Conservation (phyloP, 805 yeast species). For the Candida insectorum region DNA sequence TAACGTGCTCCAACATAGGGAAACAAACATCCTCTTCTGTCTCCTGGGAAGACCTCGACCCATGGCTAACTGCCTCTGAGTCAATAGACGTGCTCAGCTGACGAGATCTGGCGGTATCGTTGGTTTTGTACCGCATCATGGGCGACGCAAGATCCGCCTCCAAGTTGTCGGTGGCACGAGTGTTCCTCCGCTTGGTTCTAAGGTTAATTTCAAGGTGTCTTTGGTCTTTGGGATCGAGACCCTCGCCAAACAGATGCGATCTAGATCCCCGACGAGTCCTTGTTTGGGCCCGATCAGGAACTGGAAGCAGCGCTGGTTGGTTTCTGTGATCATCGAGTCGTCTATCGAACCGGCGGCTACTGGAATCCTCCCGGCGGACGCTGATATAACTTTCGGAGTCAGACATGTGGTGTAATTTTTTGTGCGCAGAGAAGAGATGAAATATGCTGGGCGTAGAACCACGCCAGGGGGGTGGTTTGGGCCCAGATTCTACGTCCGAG, state of each 20-base stretch:
- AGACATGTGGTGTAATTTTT: too few species aligned
- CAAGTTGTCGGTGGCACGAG: constrained; percentile 15
- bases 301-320: constrained; percentile 34
- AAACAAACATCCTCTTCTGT: constrained; percentile 98
- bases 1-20: constrained; percentile 69
- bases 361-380: constrained; percentile 1
- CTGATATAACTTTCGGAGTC: constrained; percentile 33
- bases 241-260: constrained; percentile 11
- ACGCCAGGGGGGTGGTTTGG: too few species aligned
- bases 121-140: constrained; percentile 23
- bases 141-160: constrained; percentile 26
- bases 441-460: too few species aligned
- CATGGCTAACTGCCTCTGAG: constrained; percentile 68
- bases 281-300: constrained; percentile 15
- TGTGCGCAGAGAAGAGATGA: too few species aligned
- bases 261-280: constrained; percentile 10
- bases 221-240: constrained; percentile 14
- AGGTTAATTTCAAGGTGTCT: constrained; percentile 9
- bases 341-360: constrained; percentile 25
- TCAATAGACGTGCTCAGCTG: constrained; percentile 43
- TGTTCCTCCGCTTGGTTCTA: constrained; percentile 5
- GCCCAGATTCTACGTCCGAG: too few species aligned
- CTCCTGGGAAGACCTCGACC: constrained; percentile 77
- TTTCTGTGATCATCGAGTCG: constrained; percentile 39
- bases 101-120: constrained; percentile 24